Evolutionary conservation across 345 rosid genomes (phyloP).

Genomic region (Mallotus nudiflorus): DNA sequence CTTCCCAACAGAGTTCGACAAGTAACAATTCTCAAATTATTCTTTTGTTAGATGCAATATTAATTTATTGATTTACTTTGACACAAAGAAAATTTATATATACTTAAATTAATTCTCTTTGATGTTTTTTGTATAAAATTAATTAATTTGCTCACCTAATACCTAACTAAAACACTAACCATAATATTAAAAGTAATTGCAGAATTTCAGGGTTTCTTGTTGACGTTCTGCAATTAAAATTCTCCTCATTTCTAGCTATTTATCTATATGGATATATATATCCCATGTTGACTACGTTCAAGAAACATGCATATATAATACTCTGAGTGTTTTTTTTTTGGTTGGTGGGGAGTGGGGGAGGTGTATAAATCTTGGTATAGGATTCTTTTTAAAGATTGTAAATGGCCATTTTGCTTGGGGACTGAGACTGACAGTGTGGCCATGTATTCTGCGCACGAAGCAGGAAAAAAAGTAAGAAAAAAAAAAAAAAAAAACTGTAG

Average conservation of each 20-base stretch:
- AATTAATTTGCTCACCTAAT: constrained; percentile 43
- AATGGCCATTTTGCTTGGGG: background rate
- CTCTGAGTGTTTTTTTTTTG: too few species aligned
- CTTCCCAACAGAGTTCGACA: constrained; percentile 38
- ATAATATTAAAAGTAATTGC: constrained; percentile 11
- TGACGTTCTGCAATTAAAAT: constrained; percentile 17
- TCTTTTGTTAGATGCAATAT: background rate
- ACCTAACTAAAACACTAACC: constrained; percentile 33
- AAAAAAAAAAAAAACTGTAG: background rate
- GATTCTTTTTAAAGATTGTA: constrained; percentile 11
- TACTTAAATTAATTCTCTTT: background rate
- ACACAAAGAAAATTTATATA: background rate
- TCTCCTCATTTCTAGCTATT: background rate
- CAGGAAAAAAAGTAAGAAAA: background rate
- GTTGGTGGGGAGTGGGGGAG: too few species aligned
- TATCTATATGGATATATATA: too few species aligned
- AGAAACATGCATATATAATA: constrained; percentile 16
- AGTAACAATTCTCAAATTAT: constrained; percentile 15
- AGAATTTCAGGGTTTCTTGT: constrained; percentile 24
- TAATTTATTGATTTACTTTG: constrained; percentile 13
- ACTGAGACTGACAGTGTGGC: constrained; percentile 17
- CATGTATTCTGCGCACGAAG: constrained; percentile 10
- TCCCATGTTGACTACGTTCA: constrained; percentile 1
- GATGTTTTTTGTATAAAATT: constrained; percentile 10
- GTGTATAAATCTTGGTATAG: background rate